Evolutionary conservation across 768 basidiomycete species (phyloP).

Genomic region (Kwoniella sp.): DNA sequence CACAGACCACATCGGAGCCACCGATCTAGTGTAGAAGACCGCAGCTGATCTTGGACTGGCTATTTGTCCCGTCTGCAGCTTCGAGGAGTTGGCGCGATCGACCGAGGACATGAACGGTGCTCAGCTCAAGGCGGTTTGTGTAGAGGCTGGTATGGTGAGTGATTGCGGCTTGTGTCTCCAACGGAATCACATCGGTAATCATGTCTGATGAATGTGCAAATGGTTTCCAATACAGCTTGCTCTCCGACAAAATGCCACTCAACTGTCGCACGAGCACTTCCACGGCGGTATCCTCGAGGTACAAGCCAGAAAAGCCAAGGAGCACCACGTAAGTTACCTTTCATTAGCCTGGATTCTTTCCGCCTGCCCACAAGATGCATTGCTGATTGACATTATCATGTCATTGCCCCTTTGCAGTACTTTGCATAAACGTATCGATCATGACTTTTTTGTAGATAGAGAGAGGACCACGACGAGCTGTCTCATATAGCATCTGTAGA

Average conservation of each 20-base stretch:
- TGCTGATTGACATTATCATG: background rate
- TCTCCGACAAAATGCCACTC: conserved; percentile 84
- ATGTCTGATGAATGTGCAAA: no score
- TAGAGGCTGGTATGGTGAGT: conserved; percentile 99
- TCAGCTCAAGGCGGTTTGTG: conserved; percentile 88
- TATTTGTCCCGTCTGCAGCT: conserved; percentile 59
- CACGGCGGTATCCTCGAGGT: conserved; percentile 70
- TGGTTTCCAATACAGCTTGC: conserved; percentile 36
- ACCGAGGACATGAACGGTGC: conserved; percentile 93
- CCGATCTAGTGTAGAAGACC: background rate
- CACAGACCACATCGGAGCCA: no score
- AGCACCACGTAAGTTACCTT: conserved; percentile 61
- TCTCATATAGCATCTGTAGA: conserved; percentile 29
- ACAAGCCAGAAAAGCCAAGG: conserved; percentile 99
- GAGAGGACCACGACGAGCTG: conserved; percentile 11
- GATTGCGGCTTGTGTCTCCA: no score
- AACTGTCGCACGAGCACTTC: conserved; percentile 92
- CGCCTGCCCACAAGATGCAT: no score
- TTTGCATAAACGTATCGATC: conserved; percentile 39
- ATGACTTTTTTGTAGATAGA: background rate
- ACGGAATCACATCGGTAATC: no score
- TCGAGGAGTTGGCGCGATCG: conserved; percentile 91
- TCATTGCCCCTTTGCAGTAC: conserved; percentile 37
- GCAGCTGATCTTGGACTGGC: conserved; percentile 1
- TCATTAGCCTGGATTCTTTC: no score